Base-by-base conservation (phyloP, 352 stramenopile species). In the Phytophthora cryptogea region DNA sequence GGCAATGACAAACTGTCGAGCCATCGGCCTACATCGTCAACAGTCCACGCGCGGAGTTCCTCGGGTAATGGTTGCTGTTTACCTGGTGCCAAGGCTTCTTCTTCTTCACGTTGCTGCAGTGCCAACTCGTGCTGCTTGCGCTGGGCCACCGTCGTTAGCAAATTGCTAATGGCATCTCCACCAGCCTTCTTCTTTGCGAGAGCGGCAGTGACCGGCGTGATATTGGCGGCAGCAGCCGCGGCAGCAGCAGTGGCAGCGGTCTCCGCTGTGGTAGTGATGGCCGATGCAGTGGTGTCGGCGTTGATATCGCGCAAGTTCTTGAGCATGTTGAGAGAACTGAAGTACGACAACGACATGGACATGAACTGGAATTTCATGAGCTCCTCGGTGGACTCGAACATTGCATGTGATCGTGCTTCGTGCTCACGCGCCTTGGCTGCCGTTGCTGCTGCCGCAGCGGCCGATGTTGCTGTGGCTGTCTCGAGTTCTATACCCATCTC, bases 341-440 rank as follows among this genome's bases (percentile, higher is more conserved):
- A 98, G 71, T 98, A 98, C 48, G 78, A 97, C 8, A 97, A 80
- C 8, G 87, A 97, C 93, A 97, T 97, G 17, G 84, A 95, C 94
- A 98, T 98, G 76, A 98, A 98, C 75, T 98, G 92, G 65, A 98
- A 98, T 76, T 98, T 98, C 87, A 98, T 97, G 41, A 98, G 77
- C 69, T 98, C 92, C 53, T 98, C 93, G 0, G 93, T 98, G 39
- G 93, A 96, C 58, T 83, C 79, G 41, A 97, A 98, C 85, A 98
- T 97, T 23, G 88, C 86, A 31, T 93, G 86, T 7, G 86, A 94
- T 16, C 86, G 78, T 61, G 83, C 80, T 64, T 98, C 92, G 53
- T 98, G 89, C 62, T 97, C 91, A 14, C 92, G 91, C 8, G 92
- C 90, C 37, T 96, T 94, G 36, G 86, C 76, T 23, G 93, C 92